Conservation (phyloP, 148 eudicot genomes). For the Vaccinium myrtillus region DNA sequence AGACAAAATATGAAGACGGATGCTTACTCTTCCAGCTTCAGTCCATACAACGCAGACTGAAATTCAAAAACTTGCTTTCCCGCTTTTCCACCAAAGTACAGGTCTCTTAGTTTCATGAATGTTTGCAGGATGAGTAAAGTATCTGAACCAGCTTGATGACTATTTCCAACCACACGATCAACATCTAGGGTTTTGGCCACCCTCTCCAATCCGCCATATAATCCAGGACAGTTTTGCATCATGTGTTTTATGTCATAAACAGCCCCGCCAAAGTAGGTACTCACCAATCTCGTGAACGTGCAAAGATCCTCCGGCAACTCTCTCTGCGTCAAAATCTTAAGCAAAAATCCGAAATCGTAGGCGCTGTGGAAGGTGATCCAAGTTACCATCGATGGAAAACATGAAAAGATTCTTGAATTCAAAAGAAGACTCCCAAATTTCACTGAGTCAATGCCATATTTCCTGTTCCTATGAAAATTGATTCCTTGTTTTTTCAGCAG, state of each 20-base stretch:
- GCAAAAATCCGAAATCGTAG: constrained; percentile 18
- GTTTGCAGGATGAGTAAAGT: background rate
- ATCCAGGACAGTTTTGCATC: constrained; percentile 26
- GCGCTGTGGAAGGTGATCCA: constrained; percentile 35
- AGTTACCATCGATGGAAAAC: constrained; percentile 16
- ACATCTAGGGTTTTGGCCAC: constrained; percentile 30
- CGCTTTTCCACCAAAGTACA: background rate
- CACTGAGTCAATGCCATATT: background rate
- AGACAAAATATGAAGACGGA: background rate
- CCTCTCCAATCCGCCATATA: constrained; percentile 42
- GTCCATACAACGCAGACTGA: background rate
- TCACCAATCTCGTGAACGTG: constrained; percentile 23
- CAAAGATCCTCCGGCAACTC: constrained; percentile 14
- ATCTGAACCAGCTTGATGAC: constrained; percentile 7
- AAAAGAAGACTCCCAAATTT: background rate
- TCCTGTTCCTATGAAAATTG: background rate
- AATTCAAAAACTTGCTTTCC: background rate
- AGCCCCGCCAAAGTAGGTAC: constrained; percentile 25
- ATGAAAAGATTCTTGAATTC: background rate
- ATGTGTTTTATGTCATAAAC: constrained; percentile 37
- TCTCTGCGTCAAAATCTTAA: constrained; percentile 12
- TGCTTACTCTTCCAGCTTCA: background rate
- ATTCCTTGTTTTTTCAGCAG: background rate
- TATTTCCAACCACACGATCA: constrained; percentile 18
- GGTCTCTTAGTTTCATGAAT: background rate